phyloP scores from a whole-genome alignment of 306 rosid genomes.

The Astragalus glycyphyllos region DNA sequence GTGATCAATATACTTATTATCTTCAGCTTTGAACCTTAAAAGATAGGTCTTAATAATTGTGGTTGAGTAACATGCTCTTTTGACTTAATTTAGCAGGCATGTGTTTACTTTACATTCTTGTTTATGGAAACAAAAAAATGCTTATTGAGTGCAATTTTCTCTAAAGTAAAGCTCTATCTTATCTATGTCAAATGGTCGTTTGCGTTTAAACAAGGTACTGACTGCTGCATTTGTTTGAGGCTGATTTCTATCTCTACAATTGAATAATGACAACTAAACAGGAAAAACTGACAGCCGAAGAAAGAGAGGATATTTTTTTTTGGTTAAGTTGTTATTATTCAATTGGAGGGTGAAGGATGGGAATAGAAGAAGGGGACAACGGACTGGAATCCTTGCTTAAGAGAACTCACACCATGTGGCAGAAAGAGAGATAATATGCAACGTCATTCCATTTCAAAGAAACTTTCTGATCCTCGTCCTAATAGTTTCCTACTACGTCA shows the following conservation, averaged over 20 bases:
- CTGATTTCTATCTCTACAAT: neutral
- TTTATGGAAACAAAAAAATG: neutral
- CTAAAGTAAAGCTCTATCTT: conserved; percentile 2
- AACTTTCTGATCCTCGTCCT: conserved; percentile 16
- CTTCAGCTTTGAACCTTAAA: conserved; percentile 28
- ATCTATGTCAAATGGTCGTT: neutral
- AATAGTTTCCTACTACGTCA: neutral
- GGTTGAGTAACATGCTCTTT: neutral
- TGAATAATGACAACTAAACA: neutral
- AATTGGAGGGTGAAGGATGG: neutral
- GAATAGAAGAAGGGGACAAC: neutral
- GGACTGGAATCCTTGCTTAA: neutral
- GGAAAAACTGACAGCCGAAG: conserved; percentile 1
- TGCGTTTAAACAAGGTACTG: conserved; percentile 19
- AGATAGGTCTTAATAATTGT: conserved; percentile 11
- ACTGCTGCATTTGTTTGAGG: conserved; percentile 28
- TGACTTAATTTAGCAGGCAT: conserved; percentile 14
- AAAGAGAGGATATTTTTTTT: neutral
- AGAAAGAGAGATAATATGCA: neutral
- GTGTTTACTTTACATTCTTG: conserved; percentile 17
- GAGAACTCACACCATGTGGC: neutral
- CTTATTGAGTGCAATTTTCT: conserved; percentile 4
- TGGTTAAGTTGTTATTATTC: conserved; percentile 1
- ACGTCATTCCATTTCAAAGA: conserved; percentile 20
- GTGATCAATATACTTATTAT: conserved; percentile 48